Conservation (phyloP, 805 yeast species). For the Barnettozyma californica region DNA sequence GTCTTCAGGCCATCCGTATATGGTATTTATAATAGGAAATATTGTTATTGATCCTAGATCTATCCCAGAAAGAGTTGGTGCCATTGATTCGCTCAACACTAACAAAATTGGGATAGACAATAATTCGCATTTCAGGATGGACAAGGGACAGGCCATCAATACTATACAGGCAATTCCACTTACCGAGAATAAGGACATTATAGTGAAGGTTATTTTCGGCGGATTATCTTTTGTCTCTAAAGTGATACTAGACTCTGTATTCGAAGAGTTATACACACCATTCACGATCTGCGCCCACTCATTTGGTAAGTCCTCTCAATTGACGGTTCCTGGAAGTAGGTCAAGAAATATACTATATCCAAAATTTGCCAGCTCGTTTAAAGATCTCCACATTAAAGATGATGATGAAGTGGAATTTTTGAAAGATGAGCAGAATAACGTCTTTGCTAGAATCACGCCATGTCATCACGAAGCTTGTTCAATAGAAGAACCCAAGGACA, state of each 20-base stretch:
- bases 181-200: neutral
- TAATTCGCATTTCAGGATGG: neutral
- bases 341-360: neutral
- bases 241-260: neutral
- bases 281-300: neutral
- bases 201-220: neutral
- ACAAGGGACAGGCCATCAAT: neutral
- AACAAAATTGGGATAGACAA: neutral
- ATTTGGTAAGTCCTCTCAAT: neutral
- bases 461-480: neutral
- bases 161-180: neutral
- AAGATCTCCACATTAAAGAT: neutral
- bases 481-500: neutral
- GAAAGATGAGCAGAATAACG: neutral
- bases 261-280: neutral
- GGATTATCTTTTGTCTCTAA: neutral
- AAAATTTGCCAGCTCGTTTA: neutral
- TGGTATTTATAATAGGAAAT: neutral
- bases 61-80: neutral
- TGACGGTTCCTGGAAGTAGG: too few relatives aligned
- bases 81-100: neutral
- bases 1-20: neutral
- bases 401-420: neutral
- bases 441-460: neutral
- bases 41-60: neutral